Conservation (phyloP, 2,329 filamentous ascomycete genomes). For the Cytospora mali region DNA sequence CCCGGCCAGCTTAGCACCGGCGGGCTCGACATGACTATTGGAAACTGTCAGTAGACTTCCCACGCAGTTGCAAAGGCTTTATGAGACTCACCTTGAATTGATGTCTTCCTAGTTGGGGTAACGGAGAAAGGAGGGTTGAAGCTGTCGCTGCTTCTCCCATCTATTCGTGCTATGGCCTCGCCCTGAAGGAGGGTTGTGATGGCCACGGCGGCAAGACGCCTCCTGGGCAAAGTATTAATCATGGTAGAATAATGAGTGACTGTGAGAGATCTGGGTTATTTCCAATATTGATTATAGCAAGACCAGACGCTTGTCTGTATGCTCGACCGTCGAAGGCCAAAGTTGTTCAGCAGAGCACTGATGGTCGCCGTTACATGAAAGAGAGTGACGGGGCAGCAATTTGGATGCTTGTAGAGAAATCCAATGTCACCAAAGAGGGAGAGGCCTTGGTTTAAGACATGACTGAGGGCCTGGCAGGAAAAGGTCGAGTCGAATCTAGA, state of each 20-base stretch:
- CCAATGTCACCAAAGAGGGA: slow-evolving; percentile 7
- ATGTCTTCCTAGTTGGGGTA: slow-evolving; percentile 8
- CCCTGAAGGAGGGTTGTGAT: slow-evolving; percentile 24
- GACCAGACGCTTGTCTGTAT: background rate
- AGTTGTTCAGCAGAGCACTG: background rate
- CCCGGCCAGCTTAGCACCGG: slow-evolving; percentile 21
- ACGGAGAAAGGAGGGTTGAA: slow-evolving; percentile 19
- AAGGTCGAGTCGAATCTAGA: slow-evolving; percentile 1
- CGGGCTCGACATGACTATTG: slow-evolving; percentile 16
- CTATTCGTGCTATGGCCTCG: background rate
- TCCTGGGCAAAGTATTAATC: background rate
- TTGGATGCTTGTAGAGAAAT: background rate
- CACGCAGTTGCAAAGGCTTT: background rate
- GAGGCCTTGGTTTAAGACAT: slow-evolving; percentile 19
- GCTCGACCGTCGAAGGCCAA: background rate
- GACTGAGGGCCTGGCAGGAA: background rate
- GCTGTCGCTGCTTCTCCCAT: background rate
- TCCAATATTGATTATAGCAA: background rate
- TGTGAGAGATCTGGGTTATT: background rate
- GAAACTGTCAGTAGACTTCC: background rate
- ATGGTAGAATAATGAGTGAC: background rate
- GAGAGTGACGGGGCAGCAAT: slow-evolving; percentile 13
- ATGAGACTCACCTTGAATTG: slow-evolving; percentile 5
- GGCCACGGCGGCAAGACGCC: slow-evolving; percentile 11
- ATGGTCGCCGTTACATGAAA: background rate